Evolutionary conservation across 768 basidiomycete genomes (phyloP), one percentile per base, ranked within the genome.

Genomic region (Suillus luteus): DNA sequence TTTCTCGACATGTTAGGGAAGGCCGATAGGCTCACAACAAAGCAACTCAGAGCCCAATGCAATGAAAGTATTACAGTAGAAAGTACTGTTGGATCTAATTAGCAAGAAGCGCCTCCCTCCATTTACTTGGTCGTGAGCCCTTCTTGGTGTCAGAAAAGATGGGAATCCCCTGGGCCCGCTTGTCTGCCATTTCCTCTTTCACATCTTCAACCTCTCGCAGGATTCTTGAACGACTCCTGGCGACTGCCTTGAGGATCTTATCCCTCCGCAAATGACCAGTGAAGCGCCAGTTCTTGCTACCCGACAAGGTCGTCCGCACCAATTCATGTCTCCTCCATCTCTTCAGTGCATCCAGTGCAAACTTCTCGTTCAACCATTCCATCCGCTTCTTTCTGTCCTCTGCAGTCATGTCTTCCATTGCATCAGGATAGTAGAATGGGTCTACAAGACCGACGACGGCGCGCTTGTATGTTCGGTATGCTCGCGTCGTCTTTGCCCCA

Each of bases 341-440:
- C 59, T 69, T 80, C 73, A 67, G 85, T 73, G 70, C 75, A 49
- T 70, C 66, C 43, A 75, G 64, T 14, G 70, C 76, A 74, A 92
- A 92, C 63, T 83, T 79, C 17, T 85, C 77, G 70, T 92, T 86
- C 52, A 94, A 69, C 82, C 82, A 86, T 51, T 84, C 79, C 75
- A 87, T 81, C 31, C 88, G 81, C 67, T 80, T 78, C 69, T 77
- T 74, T 64, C 85, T 81, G 65, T 87, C 83, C 57, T 81, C 76
- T n/a, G 68, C 71, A 59, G 69, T 72, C 89, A 96, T 91, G 73
- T 94, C 94, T 70, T 91, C 92, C 65, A 88, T 64, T 54, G 89
- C 85, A 61, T 84, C 85, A 0, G 95, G 95, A 73, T 95, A 96
- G 79, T 96, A 94, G 81, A 98, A 98, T 1, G 95, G 95, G 67